Evolutionary conservation across 2,329 filamentous ascomycete species (phyloP).

Genomic region (Colletotrichum caudatum): DNA sequence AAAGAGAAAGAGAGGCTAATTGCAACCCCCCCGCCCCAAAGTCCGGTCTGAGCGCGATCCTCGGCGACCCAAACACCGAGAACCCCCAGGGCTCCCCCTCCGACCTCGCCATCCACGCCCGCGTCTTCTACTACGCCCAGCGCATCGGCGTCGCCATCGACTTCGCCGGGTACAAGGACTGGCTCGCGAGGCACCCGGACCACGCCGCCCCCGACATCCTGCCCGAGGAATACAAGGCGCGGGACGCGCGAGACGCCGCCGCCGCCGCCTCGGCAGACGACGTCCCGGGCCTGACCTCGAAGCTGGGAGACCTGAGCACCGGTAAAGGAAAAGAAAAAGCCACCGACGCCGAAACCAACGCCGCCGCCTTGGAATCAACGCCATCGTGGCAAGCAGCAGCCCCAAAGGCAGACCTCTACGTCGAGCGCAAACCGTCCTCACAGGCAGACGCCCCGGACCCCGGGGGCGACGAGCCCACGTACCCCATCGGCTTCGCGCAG

Average conservation of each 20-base stretch:
- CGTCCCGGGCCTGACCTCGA: conserved; percentile 31
- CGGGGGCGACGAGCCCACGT: conserved; percentile 70
- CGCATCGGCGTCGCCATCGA: conserved; percentile 67
- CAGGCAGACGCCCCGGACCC: conserved; percentile 42
- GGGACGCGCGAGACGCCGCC: not conserved
- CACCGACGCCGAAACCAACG: not conserved
- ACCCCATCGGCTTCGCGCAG: conserved; percentile 85
- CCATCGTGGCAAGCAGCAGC: conserved; percentile 64
- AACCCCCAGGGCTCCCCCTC: conserved; percentile 62
- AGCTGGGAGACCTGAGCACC: conserved; percentile 29
- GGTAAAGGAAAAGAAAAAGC: not conserved
- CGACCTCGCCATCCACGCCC: conserved; percentile 74
- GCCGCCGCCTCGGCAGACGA: conserved; percentile 27
- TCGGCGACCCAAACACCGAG: conserved; percentile 63
- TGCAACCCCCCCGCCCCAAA: conserved; percentile 44
- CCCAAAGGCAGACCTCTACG: conserved; percentile 60
- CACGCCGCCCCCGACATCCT: conserved; percentile 53
- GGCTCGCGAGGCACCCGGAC: conserved; percentile 59
- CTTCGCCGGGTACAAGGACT: conserved; percentile 75
- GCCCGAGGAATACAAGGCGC: conserved; percentile 49
- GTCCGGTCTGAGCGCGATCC: conserved; percentile 73
- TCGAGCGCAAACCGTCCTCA: conserved; percentile 53
- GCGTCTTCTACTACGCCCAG: conserved; percentile 74
- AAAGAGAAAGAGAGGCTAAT: not conserved
- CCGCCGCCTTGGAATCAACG: conserved; percentile 30